Conservation (phyloP, 805 yeast genomes). For the Suhomyces pyralidae region DNA sequence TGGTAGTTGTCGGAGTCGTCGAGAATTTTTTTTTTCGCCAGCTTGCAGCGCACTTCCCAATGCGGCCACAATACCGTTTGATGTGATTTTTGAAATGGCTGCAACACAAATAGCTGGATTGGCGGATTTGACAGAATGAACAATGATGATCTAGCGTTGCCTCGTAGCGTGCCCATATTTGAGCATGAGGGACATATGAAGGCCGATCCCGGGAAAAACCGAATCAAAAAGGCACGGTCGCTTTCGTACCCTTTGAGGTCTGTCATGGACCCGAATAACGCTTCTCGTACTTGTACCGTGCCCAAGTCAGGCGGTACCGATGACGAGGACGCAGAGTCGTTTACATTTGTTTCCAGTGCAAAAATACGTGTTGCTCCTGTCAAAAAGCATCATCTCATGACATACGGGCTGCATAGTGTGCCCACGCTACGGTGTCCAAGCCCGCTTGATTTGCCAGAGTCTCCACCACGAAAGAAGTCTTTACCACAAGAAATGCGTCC, state of each 20-base stretch:
- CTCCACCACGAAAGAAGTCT: not conserved
- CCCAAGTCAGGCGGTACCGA: not conserved
- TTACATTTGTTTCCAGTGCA: not conserved
- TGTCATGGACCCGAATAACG: not conserved
- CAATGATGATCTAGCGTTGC: not conserved
- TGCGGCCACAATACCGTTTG: not conserved
- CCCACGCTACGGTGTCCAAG: not conserved
- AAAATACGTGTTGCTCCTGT: not conserved
- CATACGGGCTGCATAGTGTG: not conserved
- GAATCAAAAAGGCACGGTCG: not conserved
- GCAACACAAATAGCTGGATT: slow-evolving; percentile 15
- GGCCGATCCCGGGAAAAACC: not conserved
- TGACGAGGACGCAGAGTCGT: not conserved
- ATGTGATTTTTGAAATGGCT: slow-evolving; percentile 6
- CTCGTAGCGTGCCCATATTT: not conserved
- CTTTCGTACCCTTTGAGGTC: not conserved
- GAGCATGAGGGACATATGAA: not conserved
- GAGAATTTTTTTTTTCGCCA: not conserved
- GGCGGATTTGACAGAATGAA: not conserved
- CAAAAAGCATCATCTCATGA: not conserved
- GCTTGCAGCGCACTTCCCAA: not conserved
- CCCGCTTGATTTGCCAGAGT: not conserved
- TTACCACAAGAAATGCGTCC: not conserved
- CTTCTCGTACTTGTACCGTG: not conserved
- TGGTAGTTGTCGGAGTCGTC: not conserved